Conservation (phyloP, 306 rosid genomes). For the Lupinus albus region DNA sequence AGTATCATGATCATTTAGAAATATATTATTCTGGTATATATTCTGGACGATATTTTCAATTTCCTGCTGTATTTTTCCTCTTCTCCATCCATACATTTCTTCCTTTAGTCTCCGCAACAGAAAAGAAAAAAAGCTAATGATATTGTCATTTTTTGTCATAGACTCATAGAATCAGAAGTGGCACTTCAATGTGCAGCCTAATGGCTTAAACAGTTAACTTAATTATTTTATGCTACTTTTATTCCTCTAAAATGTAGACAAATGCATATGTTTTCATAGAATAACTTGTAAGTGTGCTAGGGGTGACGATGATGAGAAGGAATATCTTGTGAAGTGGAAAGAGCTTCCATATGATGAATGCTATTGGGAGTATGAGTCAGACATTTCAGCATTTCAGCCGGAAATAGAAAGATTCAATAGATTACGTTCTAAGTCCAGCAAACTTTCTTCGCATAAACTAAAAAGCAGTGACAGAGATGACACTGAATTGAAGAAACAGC, state of each 20-base stretch:
- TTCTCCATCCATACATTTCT: neutral
- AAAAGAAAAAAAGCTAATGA: neutral
- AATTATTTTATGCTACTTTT: conserved; percentile 9
- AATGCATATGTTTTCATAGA: conserved; percentile 40
- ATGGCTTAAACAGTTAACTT: conserved; percentile 16
- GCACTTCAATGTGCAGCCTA: conserved; percentile 34
- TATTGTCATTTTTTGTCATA: neutral
- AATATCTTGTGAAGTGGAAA: conserved; percentile 93
- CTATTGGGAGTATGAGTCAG: conserved; percentile 88
- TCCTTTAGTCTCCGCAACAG: no score
- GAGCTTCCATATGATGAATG: conserved; percentile 96
- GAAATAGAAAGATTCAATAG: conserved; percentile 84
- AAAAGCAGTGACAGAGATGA: conserved; percentile 49
- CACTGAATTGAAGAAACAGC: conserved; percentile 65
- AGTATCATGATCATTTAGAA: neutral
- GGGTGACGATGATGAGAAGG: conserved; percentile 73
- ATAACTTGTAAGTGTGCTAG: conserved; percentile 54
- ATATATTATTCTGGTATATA: conserved; percentile 14
- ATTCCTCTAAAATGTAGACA: neutral
- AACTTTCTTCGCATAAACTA: conserved; percentile 56
- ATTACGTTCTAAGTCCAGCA: conserved; percentile 70
- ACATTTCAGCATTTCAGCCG: conserved; percentile 89
- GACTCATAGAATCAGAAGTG: neutral
- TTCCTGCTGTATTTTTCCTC: neutral
- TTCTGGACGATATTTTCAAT: conserved; percentile 24